Conservation (phyloP, 1,284 basidiomycete species). For the Gymnopus androsaceus region DNA sequence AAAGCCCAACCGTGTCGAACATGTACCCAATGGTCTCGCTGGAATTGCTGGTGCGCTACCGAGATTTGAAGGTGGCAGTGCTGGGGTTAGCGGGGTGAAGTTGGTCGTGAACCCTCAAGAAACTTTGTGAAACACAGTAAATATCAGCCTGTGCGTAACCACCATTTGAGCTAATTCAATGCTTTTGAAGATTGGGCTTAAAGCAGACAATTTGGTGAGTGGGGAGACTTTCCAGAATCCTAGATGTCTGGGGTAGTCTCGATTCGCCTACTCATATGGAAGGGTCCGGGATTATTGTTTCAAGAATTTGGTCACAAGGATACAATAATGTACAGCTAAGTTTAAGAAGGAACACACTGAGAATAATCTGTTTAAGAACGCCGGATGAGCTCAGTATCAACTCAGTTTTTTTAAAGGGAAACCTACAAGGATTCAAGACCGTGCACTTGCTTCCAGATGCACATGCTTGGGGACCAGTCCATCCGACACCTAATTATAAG, state of each 20-base stretch:
- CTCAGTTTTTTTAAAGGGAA: background rate
- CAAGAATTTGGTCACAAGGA: no score
- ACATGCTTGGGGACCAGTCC: conserved; percentile 2
- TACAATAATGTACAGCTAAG: no score
- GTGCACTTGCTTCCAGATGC: background rate
- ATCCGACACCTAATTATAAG: conserved; percentile 5
- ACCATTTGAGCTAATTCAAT: no score
- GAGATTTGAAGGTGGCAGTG: background rate
- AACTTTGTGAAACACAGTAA: background rate
- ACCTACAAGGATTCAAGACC: conserved; percentile 6
- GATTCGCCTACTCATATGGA: no score
- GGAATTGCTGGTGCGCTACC: background rate
- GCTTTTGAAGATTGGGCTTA: no score
- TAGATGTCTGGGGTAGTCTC: no score
- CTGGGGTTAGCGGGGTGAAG: conserved; percentile 13
- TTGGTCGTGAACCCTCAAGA: conserved; percentile 12
- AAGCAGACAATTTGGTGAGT: no score
- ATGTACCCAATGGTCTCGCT: conserved; percentile 7
- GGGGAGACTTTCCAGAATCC: no score
- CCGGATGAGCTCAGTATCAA: background rate
- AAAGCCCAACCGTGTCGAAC: conserved; percentile 13
- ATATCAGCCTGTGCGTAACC: no score
- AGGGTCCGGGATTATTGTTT: no score
- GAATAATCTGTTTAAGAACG: background rate
- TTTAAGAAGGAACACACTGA: conserved; percentile 2